Conservation (phyloP, 129 eudicot species). For the Logfia minima region DNA sequence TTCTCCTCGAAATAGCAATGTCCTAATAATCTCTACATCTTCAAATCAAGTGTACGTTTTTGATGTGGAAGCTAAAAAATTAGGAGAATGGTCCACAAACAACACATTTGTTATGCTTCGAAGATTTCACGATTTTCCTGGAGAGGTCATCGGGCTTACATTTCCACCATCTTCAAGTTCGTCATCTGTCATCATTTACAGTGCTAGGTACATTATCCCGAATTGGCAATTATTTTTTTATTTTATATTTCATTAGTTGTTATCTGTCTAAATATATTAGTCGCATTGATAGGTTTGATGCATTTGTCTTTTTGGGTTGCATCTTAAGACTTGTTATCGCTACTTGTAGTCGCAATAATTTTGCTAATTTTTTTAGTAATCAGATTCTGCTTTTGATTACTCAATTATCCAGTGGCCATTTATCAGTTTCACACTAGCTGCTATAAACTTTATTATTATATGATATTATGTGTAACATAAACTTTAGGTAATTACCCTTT, state of each 20-base stretch:
- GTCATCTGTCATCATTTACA: conserved; percentile 66
- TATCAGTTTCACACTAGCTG: too few relatives aligned
- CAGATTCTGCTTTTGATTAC: too few relatives aligned
- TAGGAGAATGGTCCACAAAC: conserved; percentile 84
- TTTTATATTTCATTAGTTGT: background rate
- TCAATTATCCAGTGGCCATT: too few relatives aligned
- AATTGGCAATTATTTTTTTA: too few relatives aligned
- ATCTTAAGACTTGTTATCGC: background rate
- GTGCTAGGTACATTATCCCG: conserved; percentile 59
- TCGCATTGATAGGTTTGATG: too few relatives aligned
- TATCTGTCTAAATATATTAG: background rate
- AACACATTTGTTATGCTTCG: conserved; percentile 65
- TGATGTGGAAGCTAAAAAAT: conserved; percentile 90
- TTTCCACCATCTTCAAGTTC: conserved; percentile 71
- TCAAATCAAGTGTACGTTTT: conserved; percentile 85
- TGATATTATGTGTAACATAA: too few relatives aligned
- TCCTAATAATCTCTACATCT: conserved; percentile 75
- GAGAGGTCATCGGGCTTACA: conserved; percentile 92
- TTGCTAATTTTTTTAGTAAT: too few relatives aligned
- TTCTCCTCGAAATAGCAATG: conserved; percentile 72
- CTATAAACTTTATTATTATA: too few relatives aligned
- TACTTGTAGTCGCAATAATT: background rate
- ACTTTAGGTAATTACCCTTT: too few relatives aligned
- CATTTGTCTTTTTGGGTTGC: background rate
- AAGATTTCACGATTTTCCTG: conserved; percentile 88